phyloP scores from a whole-genome alignment of 2,329 filamentous ascomycete species.

The Epichloe coenophiala region DNA sequence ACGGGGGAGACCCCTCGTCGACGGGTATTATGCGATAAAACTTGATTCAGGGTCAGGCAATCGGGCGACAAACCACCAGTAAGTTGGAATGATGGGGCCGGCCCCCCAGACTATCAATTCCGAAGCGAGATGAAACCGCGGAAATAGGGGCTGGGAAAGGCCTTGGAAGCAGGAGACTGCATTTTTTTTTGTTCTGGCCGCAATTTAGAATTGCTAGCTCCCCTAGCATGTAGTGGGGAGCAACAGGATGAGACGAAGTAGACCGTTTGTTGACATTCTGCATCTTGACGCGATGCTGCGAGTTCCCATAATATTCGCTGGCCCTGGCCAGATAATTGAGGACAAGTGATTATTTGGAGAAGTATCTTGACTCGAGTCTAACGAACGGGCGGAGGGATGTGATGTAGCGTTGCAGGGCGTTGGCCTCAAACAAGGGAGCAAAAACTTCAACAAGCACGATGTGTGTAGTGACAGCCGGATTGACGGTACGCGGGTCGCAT shows the following conservation, averaged over 20 bases:
- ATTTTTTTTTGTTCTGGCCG: not conserved
- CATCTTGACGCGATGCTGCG: not conserved
- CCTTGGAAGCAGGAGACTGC: not conserved
- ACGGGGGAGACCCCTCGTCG: not conserved
- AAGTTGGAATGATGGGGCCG: slow-evolving; percentile 5
- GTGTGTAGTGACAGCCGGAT: not conserved
- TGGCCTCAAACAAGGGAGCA: not conserved
- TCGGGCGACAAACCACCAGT: not conserved
- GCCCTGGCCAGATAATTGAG: no score
- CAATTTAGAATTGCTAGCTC: not conserved
- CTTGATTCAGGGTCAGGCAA: not conserved
- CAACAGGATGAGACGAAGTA: not conserved
- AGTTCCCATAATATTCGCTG: no score
- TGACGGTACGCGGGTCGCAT: not conserved
- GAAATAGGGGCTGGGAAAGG: slow-evolving; percentile 1
- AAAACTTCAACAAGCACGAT: not conserved
- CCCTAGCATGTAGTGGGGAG: not conserved
- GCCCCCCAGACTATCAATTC: slow-evolving; percentile 14
- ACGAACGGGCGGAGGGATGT: not conserved
- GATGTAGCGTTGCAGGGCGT: not conserved
- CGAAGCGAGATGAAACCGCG: slow-evolving; percentile 20
- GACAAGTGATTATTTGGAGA: no score
- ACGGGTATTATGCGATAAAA: not conserved
- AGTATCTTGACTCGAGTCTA: not conserved
- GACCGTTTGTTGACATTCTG: not conserved